Base-by-base conservation (phyloP, 192 early-diverging fungal species). In the Mortierella alpina region DNA sequence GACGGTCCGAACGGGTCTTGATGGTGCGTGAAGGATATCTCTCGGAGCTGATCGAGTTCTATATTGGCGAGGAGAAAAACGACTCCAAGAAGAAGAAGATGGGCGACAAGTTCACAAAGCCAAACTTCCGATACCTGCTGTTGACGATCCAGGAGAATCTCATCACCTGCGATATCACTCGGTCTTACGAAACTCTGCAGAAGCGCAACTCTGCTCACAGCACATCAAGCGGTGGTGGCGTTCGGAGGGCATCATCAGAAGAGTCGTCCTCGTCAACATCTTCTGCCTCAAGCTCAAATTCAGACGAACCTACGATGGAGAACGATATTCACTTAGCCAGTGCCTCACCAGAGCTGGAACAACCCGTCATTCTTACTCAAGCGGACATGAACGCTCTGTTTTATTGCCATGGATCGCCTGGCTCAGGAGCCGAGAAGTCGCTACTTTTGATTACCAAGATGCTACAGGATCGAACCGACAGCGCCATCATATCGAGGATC, bases 41-140 rank as follows among this genome's bases (percentile, higher is more conserved):
- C 18, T 61, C 82, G 6, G 76, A 81, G 18, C 63, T 84, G 11
- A 54, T 76, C 9, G 73, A 81, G 44, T 70, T 86, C 56, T 86
- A 83, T 39, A 62, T 77, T 10, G 56, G 69, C 48, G 84, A 86
- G 42, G 84, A 86, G 56, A 72, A 54, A 22, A 45, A 50, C 31
- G 75, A 77, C 20, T 54, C 59, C 53, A 72, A 78, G 61, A 82
- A 83, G 59, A 72, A 75, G 65, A 83, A 75, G 65, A 86, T 86
- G 84, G 84, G 84, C 22, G 84, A 86, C 63, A 86, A 86, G 69
- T 86, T 86, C 63, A 83, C 84, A 2, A 73, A 80, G 22, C 84
- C 84, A 5, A 59, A 82, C 7, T 86, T 86, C 58, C 63, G 77
- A 23, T 76, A 76, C 47, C 50, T 86, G 17, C 31, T 86, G 51